Evolutionary conservation across 495 filamentous ascomycete genomes (phyloP), one percentile per base, ranked within the genome.

Genomic region (Cenococcum geophilum): DNA sequence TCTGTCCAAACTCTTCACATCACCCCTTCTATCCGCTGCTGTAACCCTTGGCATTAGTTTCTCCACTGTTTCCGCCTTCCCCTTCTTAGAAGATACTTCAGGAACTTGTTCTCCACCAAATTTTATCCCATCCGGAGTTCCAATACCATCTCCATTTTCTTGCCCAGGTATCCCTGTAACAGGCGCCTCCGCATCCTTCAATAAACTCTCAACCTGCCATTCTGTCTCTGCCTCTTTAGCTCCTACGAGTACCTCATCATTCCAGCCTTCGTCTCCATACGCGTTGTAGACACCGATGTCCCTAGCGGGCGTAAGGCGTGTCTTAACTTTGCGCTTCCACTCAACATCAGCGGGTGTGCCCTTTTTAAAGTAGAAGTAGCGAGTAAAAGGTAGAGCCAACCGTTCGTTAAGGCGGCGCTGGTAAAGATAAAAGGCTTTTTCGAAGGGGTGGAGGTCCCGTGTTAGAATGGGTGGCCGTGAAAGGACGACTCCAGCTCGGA

Each of bases 391-490:
- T 9, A 92, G 80, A 11, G 84, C 83, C 34, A 96, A 79, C 11
- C 93, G 90, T 77, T 99, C 93, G 75, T 99, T 96, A 56, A 99
- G 80, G 12, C 93, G 91, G 61, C 89, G 89, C 76, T 99, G 93
- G 78, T 99, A 99, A 73, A 97, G 89, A 78, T 86, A 93, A 77
- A 82, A 97, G 55, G 92, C 79, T 72, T 89, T 86, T 75, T 99
- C 93, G 74, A 99, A 97, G 12, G 88, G 79, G 35, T 85, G 86
- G 18, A 90, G 86, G 54, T 86, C 79, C 61, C 87, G 88, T 55
- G 95, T 97, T 64, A 99, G 79, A 53, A 91, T 76, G 9, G 93
- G 93, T 5, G 95, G 84, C 35, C 93, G 89, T 27, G 90, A 91
- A 60, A 99, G 87, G 61, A 97, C 83, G 58, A 96, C 78, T 56